A percentile compares a stretch with the other conserved stretches of the same genome.
These are phyloP conservation scores for Magnolia changhungtana DNA, from an alignment of 164 flowering plant species.

Conservation along the genomic window DNA sequence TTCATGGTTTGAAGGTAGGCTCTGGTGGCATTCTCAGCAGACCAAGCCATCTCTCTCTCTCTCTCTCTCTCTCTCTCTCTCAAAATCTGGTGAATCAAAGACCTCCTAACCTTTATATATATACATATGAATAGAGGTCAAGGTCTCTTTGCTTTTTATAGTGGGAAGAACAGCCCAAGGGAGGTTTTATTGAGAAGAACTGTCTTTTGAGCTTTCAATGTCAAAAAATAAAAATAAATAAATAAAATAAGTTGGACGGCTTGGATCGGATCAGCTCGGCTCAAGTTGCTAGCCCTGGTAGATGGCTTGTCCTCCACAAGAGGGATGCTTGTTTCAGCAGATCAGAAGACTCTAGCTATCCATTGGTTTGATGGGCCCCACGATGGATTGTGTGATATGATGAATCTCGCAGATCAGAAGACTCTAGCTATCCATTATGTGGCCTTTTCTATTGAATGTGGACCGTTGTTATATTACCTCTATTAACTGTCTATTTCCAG, in stretches of 20 bases:
- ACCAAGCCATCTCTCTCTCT: slow-evolving; percentile 57
- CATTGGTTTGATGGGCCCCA: too few species aligned
- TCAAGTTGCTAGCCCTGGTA: too few species aligned
- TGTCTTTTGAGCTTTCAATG: not conserved
- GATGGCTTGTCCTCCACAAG: too few species aligned
- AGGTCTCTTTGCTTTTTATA: not conserved
- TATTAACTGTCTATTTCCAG: too few species aligned
- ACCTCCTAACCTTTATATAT: not conserved
- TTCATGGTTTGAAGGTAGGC: slow-evolving; percentile 76
- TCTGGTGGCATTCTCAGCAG: slow-evolving; percentile 89
- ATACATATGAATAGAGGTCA: not conserved
- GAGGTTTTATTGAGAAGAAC: not conserved
- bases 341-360: too few species aligned
- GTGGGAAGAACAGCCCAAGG: not conserved
- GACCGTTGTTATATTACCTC: too few species aligned
- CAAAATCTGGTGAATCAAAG: slow-evolving; percentile 7
- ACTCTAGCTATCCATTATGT: too few species aligned
- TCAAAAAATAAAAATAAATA: not conserved
- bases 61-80: slow-evolving; percentile 21
- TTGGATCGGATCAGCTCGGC: too few species aligned
- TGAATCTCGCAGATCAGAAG: too few species aligned
- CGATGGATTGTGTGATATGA: too few species aligned
- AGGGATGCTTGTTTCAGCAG: too few species aligned
- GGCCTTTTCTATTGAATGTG: too few species aligned
- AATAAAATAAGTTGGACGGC: not conserved